Base-by-base conservation (phyloP, 2,329 filamentous ascomycete genomes). In the Onygenales sp. region DNA sequence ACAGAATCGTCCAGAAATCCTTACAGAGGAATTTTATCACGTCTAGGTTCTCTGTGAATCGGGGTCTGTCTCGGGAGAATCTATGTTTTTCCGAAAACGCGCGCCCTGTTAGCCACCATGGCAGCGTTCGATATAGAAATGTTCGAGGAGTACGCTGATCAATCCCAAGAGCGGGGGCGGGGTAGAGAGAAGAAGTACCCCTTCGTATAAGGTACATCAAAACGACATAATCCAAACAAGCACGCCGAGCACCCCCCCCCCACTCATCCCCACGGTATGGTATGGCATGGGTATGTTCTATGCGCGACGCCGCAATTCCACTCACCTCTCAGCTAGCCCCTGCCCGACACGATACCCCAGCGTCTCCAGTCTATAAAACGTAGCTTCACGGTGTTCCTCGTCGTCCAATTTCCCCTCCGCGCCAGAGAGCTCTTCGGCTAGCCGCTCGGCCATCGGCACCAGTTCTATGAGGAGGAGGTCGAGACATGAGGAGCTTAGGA, bases 11-110 rank as follows among this genome's bases (percentile, higher is more conserved):
- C 93, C 93, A 98, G 44, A 98, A 78, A 69, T 98, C 93, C 75
- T 98, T 98, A 81, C 93, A 98, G 49, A 98, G 78, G 66, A 98
- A 97, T 70, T 98, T 98, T 68, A 98, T 98, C 49, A 91, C 87
- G 66, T 97, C 93, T 42, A 98, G 82, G 3, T 91, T 91, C 62
- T 95, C 90, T 57, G 86, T 88, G 67, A 96, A 94, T 48, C 90
- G 87, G 42, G 92, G 89, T 50, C 89, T 80, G 67, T 94, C 87
- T 65, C 67, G 65, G 31, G 70, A 69, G 53, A 73, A 73, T 51
- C 70, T 73, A 50, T 10, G 27, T 21, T 14, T 11, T 4, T 27
- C 14, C 9, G 14, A 36, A 9, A 17, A 40, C 7, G n/a, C 2
- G 17, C 17, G 17, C 17, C 17, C 11, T 31, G 46, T 49, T 49